Percentiles rank a stretch among this genome's conserved stretches.
These are phyloP conservation scores for Ceratorhiza oryzae-sativae DNA, from an alignment of 1,284 basidiomycete species.

Conservation along the genomic window DNA sequence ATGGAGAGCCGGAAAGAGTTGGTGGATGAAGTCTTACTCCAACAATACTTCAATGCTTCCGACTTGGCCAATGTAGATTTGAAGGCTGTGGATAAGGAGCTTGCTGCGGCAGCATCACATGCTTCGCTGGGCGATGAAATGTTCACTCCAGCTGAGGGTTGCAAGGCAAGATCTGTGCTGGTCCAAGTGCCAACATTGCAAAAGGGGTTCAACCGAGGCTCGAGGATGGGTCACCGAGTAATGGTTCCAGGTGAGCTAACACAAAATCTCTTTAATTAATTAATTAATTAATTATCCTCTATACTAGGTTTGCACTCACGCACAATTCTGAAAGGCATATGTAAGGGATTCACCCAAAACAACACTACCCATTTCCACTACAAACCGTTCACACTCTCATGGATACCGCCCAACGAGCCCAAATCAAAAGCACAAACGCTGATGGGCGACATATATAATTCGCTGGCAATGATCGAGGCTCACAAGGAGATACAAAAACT, in stretches of 20 bases:
- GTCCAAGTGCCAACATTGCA: not conserved
- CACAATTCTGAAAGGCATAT: not conserved
- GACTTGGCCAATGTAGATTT: not conserved
- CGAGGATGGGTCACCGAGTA: not conserved
- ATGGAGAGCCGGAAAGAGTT: not conserved
- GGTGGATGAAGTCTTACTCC: not conserved
- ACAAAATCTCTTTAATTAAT: no score
- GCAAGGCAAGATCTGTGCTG: not conserved
- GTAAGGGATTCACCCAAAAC: not conserved
- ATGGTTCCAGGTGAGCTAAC: not conserved
- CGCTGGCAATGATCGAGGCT: constrained; percentile 1
- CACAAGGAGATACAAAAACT: constrained; percentile 17
- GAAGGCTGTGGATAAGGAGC: not conserved
- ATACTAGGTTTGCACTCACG: not conserved
- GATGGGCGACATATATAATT: constrained; percentile 1
- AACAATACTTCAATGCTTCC: not conserved
- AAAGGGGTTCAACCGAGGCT: not conserved
- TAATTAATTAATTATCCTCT: not conserved
- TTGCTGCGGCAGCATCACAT: not conserved
- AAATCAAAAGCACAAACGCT: not conserved
- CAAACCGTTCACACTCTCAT: not conserved
- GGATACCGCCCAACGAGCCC: not conserved
- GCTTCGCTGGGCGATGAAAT: not conserved
- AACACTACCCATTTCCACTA: constrained; percentile 17
- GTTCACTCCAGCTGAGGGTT: not conserved